Evolutionary conservation across 2,329 filamentous ascomycete genomes (phyloP), one percentile per base, ranked within the genome.

Genomic region (Verticillium dahliae): DNA sequence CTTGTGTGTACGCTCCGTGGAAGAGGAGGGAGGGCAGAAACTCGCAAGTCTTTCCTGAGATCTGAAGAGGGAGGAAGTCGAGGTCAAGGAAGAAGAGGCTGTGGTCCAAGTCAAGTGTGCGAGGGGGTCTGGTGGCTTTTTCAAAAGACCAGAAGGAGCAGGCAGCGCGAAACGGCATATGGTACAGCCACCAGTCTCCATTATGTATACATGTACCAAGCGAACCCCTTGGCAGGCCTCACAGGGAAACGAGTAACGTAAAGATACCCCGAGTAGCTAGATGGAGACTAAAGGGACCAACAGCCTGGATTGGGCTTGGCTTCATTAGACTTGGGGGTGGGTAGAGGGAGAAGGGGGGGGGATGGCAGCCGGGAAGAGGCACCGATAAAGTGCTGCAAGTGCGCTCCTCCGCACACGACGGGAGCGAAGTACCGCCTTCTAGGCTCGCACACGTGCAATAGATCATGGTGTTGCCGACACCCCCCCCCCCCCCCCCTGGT

Each of bases 341-440:
- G 18, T 18, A n/a, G 39, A 18, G 38, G 39, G 39, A 45, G 7
- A 18, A n/a, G 39, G 18, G 56, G 38, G n/a, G 55, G 34, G 14
- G 60, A 64, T 62, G 63, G 62, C 56, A 64, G 57, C 61, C 62
- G 64, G 57, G 64, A 65, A 65, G 64, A 62, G 61, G 64, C 62
- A 65, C 64, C 62, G 61, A 65, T 64, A 65, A 62, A 65, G 58
- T 63, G 59, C 64, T 64, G 62, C 62, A 60, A 61, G 45, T 52
- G 45, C 45, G 45, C 18, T 52, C 45, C 45, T 27, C 45, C 45
- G 18, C n/a, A 52, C 35, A 60, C 35, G 64, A 61, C 62, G 63
- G 62, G 62, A 62, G 27, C 31, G 61, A 64, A 65, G 64, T 65
- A 65, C 62, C 62, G 62, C 64, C 60, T 60, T 65, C 64, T 65